phyloP scores from a whole-genome alignment of 306 rosid species.

The Crataegus laevigata region DNA sequence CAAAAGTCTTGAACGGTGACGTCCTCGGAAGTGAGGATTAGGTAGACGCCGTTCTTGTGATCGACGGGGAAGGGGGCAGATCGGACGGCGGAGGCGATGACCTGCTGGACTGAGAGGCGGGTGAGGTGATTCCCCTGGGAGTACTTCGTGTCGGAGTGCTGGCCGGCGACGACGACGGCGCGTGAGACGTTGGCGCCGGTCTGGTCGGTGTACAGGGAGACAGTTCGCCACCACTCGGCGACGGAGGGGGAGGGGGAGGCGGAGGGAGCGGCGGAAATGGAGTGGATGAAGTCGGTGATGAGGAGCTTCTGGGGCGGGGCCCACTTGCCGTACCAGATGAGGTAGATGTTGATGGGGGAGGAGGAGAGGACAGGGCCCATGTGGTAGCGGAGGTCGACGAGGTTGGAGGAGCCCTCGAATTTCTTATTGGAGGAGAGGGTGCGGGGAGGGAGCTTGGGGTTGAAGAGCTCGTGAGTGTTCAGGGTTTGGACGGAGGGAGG shows the following conservation, averaged over 20 bases:
- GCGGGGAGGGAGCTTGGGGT: conserved; percentile 59
- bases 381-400: conserved; percentile 73
- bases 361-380: conserved; percentile 90
- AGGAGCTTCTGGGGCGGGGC: conserved; percentile 34
- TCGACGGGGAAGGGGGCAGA: conserved; percentile 75
- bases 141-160: conserved; percentile 45
- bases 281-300: conserved; percentile 61
- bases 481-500: conserved; percentile 26
- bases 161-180: conserved; percentile 57
- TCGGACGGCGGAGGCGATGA: conserved; percentile 57
- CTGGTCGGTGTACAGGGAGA: conserved; percentile 79
- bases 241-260: conserved; percentile 60
- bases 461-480: conserved; percentile 25
- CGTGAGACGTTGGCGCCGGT: conserved; percentile 83
- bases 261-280: conserved; percentile 39
- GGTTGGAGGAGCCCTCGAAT: conserved; percentile 75
- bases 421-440: conserved; percentile 56
- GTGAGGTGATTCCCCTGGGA: conserved; percentile 61
- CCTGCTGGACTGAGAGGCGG: conserved; percentile 65
- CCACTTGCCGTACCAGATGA: conserved; percentile 92
- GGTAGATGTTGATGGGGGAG: conserved; percentile 68
- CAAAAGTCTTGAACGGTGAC: conserved; percentile 79
- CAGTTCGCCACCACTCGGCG: conserved; percentile 80
- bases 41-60: conserved; percentile 73
- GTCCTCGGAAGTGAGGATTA: conserved; percentile 54